phyloP scores from a whole-genome alignment of 176 grass and related monocot genomes.

The Alloteropsis semialata region DNA sequence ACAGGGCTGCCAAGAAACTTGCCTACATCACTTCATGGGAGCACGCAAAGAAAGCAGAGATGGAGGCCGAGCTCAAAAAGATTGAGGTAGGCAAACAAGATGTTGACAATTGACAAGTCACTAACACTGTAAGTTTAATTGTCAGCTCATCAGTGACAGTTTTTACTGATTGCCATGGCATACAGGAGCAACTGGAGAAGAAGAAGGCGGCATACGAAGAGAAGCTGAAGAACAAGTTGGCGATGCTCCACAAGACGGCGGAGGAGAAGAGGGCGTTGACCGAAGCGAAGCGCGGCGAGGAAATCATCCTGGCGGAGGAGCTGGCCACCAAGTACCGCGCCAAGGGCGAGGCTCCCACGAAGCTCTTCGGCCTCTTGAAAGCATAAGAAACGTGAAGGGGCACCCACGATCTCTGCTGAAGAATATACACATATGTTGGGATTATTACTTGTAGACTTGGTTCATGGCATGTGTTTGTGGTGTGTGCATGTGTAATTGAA shows the following conservation, averaged over 20 bases:
- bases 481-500: slow-evolving; percentile 22
- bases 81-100: slow-evolving; percentile 39
- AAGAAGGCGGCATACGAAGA: slow-evolving; percentile 72
- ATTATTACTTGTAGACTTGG: not conserved
- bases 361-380: slow-evolving; percentile 60
- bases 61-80: slow-evolving; percentile 57
- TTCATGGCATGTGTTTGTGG: slow-evolving; percentile 10
- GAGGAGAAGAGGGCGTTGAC: slow-evolving; percentile 72
- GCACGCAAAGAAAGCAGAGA: slow-evolving; percentile 47
- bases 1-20: slow-evolving; percentile 64
- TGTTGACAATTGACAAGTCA: not conserved
- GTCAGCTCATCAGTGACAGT: not conserved
- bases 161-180: not conserved
- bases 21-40: slow-evolving; percentile 62
- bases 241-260: slow-evolving; percentile 62
- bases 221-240: slow-evolving; percentile 76
- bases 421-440: not conserved
- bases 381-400: slow-evolving; percentile 9
- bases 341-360: slow-evolving; percentile 54
- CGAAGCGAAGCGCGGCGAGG: slow-evolving; percentile 58
- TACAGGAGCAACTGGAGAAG: slow-evolving; percentile 72
- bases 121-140: not conserved
- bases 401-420: not conserved
- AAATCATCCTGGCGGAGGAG: slow-evolving; percentile 62
- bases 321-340: slow-evolving; percentile 69